These are phyloP conservation scores for Brassica cretica DNA, from an alignment of 345 rosid species.

Conservation along the genomic window DNA sequence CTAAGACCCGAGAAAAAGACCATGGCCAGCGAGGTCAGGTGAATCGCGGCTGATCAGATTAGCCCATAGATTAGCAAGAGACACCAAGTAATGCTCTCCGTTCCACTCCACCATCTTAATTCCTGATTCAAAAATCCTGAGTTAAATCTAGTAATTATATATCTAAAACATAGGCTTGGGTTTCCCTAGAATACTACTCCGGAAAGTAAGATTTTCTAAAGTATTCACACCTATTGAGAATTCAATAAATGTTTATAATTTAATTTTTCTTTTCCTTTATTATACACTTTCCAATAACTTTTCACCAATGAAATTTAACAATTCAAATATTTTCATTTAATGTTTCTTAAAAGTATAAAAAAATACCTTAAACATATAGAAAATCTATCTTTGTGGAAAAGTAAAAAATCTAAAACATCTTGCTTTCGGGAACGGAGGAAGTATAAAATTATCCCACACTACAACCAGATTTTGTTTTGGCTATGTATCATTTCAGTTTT, in stretches of 20 bases:
- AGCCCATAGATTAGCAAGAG: constrained; percentile 82
- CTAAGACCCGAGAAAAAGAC: not conserved
- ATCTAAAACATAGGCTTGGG: not conserved
- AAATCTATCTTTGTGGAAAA: no score
- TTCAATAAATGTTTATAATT: no score
- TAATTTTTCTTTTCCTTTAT: no score
- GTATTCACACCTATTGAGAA: no score
- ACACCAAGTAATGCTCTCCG: constrained; percentile 56
- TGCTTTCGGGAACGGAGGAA: no score
- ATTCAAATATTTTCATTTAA: no score
- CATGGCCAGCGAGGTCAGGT: constrained; percentile 48
- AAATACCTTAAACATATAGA: no score
- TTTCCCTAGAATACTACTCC: not conserved
- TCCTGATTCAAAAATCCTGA: constrained; percentile 45
- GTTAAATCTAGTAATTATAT: not conserved
- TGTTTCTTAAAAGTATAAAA: no score
- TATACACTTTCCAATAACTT: no score
- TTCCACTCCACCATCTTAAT: constrained; percentile 64
- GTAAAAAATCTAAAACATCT: no score
- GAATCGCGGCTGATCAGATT: constrained; percentile 59
- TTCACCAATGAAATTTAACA: no score
- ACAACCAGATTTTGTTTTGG: not conserved
- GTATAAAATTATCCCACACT: not conserved
- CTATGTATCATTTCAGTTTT: not conserved
- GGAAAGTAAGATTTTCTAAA: no score